phyloP scores from a whole-genome alignment of 495 filamentous ascomycete genomes.

The Penicillium cataractarum region DNA sequence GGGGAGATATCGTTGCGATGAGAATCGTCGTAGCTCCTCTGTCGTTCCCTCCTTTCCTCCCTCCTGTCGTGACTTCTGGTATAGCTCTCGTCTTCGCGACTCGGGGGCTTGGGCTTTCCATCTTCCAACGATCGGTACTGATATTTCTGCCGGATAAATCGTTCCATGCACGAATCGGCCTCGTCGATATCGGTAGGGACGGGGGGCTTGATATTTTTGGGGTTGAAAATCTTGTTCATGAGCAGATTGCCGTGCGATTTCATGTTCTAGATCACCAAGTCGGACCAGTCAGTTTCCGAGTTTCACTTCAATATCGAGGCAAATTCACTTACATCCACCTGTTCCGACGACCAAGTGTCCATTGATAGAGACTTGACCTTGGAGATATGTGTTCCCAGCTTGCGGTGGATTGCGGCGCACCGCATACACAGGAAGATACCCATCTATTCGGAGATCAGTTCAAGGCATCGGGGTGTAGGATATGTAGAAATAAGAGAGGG shows the following conservation, averaged over 20 bases:
- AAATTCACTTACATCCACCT: slow-evolving; percentile 77
- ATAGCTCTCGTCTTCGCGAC: slow-evolving; percentile 45
- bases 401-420: slow-evolving; percentile 93
- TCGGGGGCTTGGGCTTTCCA: slow-evolving; percentile 52
- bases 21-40: slow-evolving; percentile 6
- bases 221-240: slow-evolving; percentile 88
- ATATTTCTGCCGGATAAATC: slow-evolving; percentile 93
- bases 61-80: slow-evolving; percentile 19
- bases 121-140: slow-evolving; percentile 64
- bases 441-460: slow-evolving; percentile 60
- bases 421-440: slow-evolving; percentile 98
- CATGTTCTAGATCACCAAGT: slow-evolving; percentile 68
- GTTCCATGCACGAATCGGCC: slow-evolving; percentile 88
- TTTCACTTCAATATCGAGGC: background rate
- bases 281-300: slow-evolving; percentile 23
- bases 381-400: slow-evolving; percentile 95
- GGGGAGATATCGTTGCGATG: slow-evolving; percentile 29
- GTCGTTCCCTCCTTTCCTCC: slow-evolving; percentile 7
- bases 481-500: slow-evolving; percentile 21
- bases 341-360: slow-evolving; percentile 94
- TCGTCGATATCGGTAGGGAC: slow-evolving; percentile 90
- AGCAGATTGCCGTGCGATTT: slow-evolving; percentile 82
- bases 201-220: slow-evolving; percentile 75
- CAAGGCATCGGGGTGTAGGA: slow-evolving; percentile 1
- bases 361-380: slow-evolving; percentile 98